Conservation (phyloP, 1,139 yeast species). For the Saccharomyces hybrid region DNA sequence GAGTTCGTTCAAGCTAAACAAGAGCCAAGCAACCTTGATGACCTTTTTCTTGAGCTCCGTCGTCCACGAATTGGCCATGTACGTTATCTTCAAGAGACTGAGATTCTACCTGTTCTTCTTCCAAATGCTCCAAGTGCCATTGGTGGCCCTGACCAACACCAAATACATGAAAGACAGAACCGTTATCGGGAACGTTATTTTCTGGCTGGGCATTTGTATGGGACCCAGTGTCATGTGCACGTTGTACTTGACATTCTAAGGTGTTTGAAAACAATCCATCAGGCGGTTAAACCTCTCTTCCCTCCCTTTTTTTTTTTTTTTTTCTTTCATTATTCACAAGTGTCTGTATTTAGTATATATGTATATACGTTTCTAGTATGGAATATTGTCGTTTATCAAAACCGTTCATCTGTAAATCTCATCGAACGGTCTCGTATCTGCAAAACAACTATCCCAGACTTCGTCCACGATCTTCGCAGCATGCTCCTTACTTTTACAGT, state of each 20-base stretch:
- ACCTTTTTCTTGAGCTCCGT: slow-evolving; percentile 78
- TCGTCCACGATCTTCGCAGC: slow-evolving; percentile 76
- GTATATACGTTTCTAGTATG: background rate
- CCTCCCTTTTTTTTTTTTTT: background rate
- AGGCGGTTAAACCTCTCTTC: background rate
- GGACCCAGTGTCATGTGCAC: slow-evolving; percentile 91
- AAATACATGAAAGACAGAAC: slow-evolving; percentile 46
- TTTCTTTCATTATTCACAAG: background rate
- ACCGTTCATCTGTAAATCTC: slow-evolving; percentile 51
- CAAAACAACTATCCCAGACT: slow-evolving; percentile 89
- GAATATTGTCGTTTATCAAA: background rate
- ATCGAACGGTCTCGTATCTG: slow-evolving; percentile 93
- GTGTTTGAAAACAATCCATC: background rate
- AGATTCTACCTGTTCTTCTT: slow-evolving; percentile 72
- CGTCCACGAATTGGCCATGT: slow-evolving; percentile 90
- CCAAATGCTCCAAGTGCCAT: slow-evolving; percentile 72
- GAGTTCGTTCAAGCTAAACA: slow-evolving; percentile 62
- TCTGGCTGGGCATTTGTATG: slow-evolving; percentile 86
- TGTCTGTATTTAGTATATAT: background rate
- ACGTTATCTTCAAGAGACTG: slow-evolving; percentile 66
- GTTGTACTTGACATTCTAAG: slow-evolving; percentile 65
- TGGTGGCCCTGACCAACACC: slow-evolving; percentile 48
- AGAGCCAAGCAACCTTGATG: slow-evolving; percentile 59
- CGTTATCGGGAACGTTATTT: slow-evolving; percentile 68
- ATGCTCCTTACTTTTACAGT: slow-evolving; percentile 59